phyloP scores from a whole-genome alignment of 1,139 yeast genomes.

The Pichia sp. region DNA sequence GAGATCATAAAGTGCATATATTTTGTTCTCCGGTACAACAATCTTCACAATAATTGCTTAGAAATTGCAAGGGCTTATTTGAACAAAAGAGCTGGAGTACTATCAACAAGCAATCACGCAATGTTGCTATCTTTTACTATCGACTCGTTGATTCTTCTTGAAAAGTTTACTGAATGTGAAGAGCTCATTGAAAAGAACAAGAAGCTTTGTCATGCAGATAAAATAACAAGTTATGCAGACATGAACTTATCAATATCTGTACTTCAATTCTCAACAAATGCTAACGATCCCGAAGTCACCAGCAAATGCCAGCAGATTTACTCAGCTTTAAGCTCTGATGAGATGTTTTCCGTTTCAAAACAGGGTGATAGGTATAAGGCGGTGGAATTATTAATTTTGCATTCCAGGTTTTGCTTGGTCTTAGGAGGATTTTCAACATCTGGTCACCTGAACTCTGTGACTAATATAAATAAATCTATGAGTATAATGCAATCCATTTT shows the following conservation, averaged over 20 bases:
- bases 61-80: conserved; percentile 13
- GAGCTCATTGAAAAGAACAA: neutral
- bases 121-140: neutral
- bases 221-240: neutral
- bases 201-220: neutral
- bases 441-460: conserved; percentile 28
- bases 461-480: conserved; percentile 37
- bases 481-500: conserved; percentile 41
- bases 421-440: conserved; percentile 29
- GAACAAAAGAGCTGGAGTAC: neutral
- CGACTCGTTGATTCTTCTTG: neutral
- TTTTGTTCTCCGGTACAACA: conserved; percentile 18
- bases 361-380: conserved; percentile 30
- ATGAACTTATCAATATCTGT: conserved; percentile 2
- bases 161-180: neutral
- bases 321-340: neutral
- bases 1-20: conserved; percentile 16
- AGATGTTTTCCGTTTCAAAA: conserved; percentile 17
- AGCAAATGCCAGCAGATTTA: neutral
- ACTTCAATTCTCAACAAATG: neutral
- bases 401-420: conserved; percentile 37
- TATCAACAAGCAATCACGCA: neutral
- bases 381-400: conserved; percentile 35
- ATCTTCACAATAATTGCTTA: conserved; percentile 14
- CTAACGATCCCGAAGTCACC: neutral